These are phyloP conservation scores for Cercospora canescens DNA, from an alignment of 2,329 filamentous ascomycete genomes.

Conservation along the genomic window DNA sequence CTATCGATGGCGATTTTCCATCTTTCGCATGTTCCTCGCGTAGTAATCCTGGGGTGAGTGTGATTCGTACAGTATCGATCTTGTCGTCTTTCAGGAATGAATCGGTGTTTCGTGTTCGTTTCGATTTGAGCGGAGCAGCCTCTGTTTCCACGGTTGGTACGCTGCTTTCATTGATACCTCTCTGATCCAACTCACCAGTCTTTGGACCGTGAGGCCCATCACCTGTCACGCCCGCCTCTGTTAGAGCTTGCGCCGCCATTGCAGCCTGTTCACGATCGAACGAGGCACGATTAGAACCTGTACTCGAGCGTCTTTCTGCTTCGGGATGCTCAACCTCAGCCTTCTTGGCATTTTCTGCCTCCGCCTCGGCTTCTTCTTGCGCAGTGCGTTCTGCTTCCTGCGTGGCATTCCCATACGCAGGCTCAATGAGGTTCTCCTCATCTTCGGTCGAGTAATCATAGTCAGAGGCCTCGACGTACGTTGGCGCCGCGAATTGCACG, in stretches of 20 bases:
- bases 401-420: constrained; percentile 21
- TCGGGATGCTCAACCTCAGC: constrained; percentile 22
- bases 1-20: constrained; percentile 33
- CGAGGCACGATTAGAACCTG: constrained; percentile 31
- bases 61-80: constrained; percentile 95
- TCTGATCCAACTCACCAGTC: constrained; percentile 27
- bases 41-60: constrained; percentile 86
- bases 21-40: constrained; percentile 68
- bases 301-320: constrained; percentile 26
- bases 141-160: constrained; percentile 30
- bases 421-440: constrained; percentile 37
- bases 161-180: constrained; percentile 20
- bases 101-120: constrained; percentile 88
- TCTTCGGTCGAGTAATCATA: constrained; percentile 83
- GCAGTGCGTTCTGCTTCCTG: constrained; percentile 24
- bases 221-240: constrained; percentile 23
- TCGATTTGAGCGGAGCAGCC: constrained; percentile 58
- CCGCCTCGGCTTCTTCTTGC: constrained; percentile 22
- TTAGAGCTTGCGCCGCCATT: constrained; percentile 27
- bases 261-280: constrained; percentile 36
- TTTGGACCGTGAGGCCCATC: constrained; percentile 30
- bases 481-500: constrained; percentile 80
- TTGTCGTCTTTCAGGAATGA: constrained; percentile 98
- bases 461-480: constrained; percentile 85
- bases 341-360: constrained; percentile 27